Percentiles rank a stretch among this genome's conserved stretches.
Evolutionary conservation across 805 yeast genomes (phyloP).

Genomic region (Candida vaughaniae): DNA sequence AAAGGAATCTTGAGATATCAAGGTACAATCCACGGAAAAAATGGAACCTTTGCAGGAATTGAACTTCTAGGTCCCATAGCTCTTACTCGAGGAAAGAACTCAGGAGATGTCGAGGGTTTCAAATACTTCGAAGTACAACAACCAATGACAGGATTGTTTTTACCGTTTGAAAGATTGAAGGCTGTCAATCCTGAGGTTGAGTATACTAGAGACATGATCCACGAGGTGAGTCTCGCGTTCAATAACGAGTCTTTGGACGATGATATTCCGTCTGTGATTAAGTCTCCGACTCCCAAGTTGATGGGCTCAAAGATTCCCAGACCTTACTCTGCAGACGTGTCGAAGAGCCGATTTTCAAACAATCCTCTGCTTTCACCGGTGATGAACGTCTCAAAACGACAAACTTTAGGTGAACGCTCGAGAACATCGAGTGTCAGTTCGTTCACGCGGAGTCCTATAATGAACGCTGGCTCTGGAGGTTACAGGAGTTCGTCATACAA

Average conservation of each 20-base stretch:
- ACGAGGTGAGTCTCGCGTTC: slow-evolving; percentile 8
- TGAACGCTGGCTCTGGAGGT: not conserved
- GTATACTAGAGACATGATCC: slow-evolving; percentile 13
- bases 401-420: slow-evolving; percentile 9
- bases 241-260: slow-evolving; percentile 4
- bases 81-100: slow-evolving; percentile 70
- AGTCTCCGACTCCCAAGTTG: not conserved
- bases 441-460: slow-evolving; percentile 7
- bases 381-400: slow-evolving; percentile 3
- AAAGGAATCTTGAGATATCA: slow-evolving; percentile 65
- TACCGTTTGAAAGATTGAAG: slow-evolving; percentile 51
- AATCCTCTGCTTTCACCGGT: not conserved
- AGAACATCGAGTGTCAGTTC: slow-evolving; percentile 11
- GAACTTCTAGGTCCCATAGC: slow-evolving; percentile 69
- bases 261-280: not conserved
- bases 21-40: slow-evolving; percentile 71
- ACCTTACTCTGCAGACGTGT: slow-evolving; percentile 6
- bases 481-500: slow-evolving; percentile 8
- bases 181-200: slow-evolving; percentile 32
- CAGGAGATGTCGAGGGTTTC: slow-evolving; percentile 75
- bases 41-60: slow-evolving; percentile 81
- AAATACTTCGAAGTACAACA: slow-evolving; percentile 63
- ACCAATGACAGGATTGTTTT: slow-evolving; percentile 74
- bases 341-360: not conserved
- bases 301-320: not conserved